Conservation (phyloP, 805 yeast genomes). For the Osmozyma mogii region DNA sequence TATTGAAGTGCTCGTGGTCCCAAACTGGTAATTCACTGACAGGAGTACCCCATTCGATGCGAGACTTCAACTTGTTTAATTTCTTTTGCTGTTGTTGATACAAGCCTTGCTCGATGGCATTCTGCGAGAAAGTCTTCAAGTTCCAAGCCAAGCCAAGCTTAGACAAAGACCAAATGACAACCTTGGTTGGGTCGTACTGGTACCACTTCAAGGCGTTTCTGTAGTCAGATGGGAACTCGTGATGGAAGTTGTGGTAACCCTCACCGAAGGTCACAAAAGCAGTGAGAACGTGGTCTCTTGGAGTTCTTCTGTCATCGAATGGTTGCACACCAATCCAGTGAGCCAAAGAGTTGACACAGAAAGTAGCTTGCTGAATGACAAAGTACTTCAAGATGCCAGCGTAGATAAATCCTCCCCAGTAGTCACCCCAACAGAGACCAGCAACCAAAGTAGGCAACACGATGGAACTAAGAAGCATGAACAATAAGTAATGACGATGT, state of each 20-base stretch:
- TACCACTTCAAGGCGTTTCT: constrained; percentile 84
- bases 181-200: constrained; percentile 80
- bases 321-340: constrained; percentile 86
- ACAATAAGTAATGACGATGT: constrained; percentile 64
- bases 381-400: constrained; percentile 67
- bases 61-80: constrained; percentile 52
- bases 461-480: constrained; percentile 56
- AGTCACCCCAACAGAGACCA: constrained; percentile 22
- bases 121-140: constrained; percentile 68
- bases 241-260: constrained; percentile 87
- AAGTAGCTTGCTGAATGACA: constrained; percentile 75
- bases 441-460: constrained; percentile 49
- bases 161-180: constrained; percentile 49
- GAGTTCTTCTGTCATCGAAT: constrained; percentile 80
- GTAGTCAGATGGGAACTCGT: constrained; percentile 84
- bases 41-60: constrained; percentile 70
- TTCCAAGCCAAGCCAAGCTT: constrained; percentile 64
- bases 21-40: constrained; percentile 63
- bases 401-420: constrained; percentile 67
- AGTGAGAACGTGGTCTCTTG: constrained; percentile 74
- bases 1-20: constrained; percentile 56
- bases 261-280: constrained; percentile 83
- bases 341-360: constrained; percentile 79
- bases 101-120: constrained; percentile 76
- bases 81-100: constrained; percentile 80